Base-by-base conservation (phyloP, 192 early-diverging fungal genomes). In the Mortierella antarctica region DNA sequence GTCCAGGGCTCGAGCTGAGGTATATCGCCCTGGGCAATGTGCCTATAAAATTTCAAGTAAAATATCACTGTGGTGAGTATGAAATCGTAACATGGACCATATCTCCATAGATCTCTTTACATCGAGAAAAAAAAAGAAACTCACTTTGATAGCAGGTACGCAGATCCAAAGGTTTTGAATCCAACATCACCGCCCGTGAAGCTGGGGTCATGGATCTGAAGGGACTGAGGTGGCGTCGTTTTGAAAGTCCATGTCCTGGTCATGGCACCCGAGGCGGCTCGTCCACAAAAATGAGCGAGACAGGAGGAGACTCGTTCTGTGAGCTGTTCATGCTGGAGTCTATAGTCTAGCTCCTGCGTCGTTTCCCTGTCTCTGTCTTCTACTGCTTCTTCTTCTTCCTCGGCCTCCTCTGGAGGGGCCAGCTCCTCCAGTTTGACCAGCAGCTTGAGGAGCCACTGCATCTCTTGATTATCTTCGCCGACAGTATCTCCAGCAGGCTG, bases 91-190 rank as follows among this genome's bases (percentile, higher is more conserved):
- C 31, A 55, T 55, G 21, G 0, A 55, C 0, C 15, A 55, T 15
- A 50, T 50, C 49, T 11, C 4, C 11, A 50, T 50, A 14, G 17
- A 17, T 50, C 49, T 50, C 11, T 50, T 17, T 17, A 50, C 17
- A 14, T 4, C 17, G 31, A 52, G 14, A 57, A 52, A 61, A 14
- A 41, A 51, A 51, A 59, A 52, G 15, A 47, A 7, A 31, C 80
- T 82, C 83, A 88, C 87, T 84, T 88, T 57, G 85, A 85, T 57
- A 88, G 58, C 11, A 88, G 60, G 11, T 85, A 86, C 1, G 87
- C 85, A 18, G 87, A 84, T 57, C 87, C 87, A 84, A 85, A 88
- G 7, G 87, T 88, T 58, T 88, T 88, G 67, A 88, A 88, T 17
- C 87, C 87, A 31, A 88, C 67, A 73, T 88, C 87, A 18, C 86